Evolutionary conservation across 1,284 basidiomycete genomes (phyloP), one percentile per base, ranked within the genome.

Genomic region (Apiotrichum mycotoxinovorans): DNA sequence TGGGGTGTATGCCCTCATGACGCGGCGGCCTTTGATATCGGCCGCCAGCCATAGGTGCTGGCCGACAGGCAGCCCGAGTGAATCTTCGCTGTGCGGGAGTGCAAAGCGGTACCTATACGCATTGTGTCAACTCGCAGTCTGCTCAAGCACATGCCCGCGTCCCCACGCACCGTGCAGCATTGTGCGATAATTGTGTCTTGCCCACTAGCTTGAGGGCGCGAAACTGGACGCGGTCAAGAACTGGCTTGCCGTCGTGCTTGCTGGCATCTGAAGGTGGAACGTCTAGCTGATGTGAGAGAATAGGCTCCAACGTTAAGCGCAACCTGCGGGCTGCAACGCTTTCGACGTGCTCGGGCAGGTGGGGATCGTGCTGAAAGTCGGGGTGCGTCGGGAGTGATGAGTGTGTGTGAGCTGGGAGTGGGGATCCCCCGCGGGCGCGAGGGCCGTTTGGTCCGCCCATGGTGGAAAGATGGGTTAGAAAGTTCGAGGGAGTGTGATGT

Each of bases 1-100:
- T 47, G 95, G 95, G 14, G 95, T 98, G 80, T 98, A 98, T 75
- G 87, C 91, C 57, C 95, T 85, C 73, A 86, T 84, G 70, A 98
- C 82, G 43, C 87, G 82, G 81, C 97, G 97, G 69, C 91, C 95
- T 67, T 87, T 83, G 66, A 98, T 91, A 62, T 90, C 86, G 40
- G 95, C 94, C 51, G 86, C 85, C 47, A 98, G 82, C 51, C 89
- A 88, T 69, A 98, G 91, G 81, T 98, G 95, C 79, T 97, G 93
- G 57, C 95, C 96, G 69, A 94, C 88, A 51, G 96, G 95, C 8
- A 98, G 85, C 57, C 94, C 94, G 17, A 98, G 86, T 53, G 87
- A 81, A 76, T 89, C 87, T 46, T 85, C 82, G 1, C 81, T 68
- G 60, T 82, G 80, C 26, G 90, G 88, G 17, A 98, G 83, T 43